Evolutionary conservation across 441 rosid species (phyloP).

Genomic region (Aquilaria agallochum): DNA sequence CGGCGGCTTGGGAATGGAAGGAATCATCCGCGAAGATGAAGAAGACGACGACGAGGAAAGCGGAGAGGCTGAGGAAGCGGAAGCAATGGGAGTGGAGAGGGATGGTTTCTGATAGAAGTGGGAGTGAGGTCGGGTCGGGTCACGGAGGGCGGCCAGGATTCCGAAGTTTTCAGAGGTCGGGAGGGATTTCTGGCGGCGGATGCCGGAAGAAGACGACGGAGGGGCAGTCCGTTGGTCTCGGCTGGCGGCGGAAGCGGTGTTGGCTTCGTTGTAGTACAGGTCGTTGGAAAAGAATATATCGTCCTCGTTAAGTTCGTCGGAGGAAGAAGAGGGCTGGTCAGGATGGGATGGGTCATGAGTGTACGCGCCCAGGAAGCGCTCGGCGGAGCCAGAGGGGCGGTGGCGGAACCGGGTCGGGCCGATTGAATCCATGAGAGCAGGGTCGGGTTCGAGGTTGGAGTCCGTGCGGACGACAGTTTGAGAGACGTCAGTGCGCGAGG

Average conservation of each 20-base stretch:
- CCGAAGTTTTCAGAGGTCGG: slow-evolving; percentile 48
- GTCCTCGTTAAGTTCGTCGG: slow-evolving; percentile 48
- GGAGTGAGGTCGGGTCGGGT: slow-evolving; percentile 31
- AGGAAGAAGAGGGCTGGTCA: slow-evolving; percentile 15
- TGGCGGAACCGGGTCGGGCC: slow-evolving; percentile 32
- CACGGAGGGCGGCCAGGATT: slow-evolving; percentile 69
- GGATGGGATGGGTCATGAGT: slow-evolving; percentile 14
- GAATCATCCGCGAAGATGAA: slow-evolving; percentile 50
- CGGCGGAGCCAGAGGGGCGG: slow-evolving; percentile 24
- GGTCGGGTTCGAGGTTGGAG: slow-evolving; percentile 13
- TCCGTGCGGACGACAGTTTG: background rate
- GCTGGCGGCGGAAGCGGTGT: slow-evolving; percentile 5
- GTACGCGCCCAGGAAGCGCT: slow-evolving; percentile 31
- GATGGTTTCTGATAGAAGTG: slow-evolving; percentile 60
- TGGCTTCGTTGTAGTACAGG: slow-evolving; percentile 20
- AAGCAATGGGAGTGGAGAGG: slow-evolving; percentile 31
- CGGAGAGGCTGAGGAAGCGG: slow-evolving; percentile 31
- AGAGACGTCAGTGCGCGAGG: background rate
- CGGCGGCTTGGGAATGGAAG: slow-evolving; percentile 53
- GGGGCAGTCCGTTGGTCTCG: slow-evolving; percentile 15
- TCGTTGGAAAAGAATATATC: slow-evolving; percentile 46
- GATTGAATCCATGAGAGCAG: slow-evolving; percentile 26
- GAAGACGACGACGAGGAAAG: slow-evolving; percentile 34
- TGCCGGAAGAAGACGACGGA: slow-evolving; percentile 17
- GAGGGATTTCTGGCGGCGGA: slow-evolving; percentile 26